A percentile compares a stretch with the other conserved stretches of the same genome.
Conservation (phyloP, 169 alveolate genomes). For the Cryptosporidium parvum region DNA sequence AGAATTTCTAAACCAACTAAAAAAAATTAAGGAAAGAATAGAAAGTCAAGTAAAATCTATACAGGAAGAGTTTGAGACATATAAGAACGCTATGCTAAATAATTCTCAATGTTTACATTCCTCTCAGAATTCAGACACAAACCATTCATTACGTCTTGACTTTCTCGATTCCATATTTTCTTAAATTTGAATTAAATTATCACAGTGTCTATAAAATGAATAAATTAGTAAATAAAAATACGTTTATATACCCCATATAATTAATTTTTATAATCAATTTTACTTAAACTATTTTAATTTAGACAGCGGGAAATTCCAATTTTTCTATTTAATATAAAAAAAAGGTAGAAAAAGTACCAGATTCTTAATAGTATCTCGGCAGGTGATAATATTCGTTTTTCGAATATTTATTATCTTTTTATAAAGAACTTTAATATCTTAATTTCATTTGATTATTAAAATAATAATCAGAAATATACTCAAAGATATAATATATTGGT, state of each 20-base stretch:
- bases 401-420: not conserved
- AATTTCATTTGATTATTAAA: too few species aligned
- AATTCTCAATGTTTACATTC: conserved; percentile 13
- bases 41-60: not conserved
- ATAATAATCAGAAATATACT: not conserved
- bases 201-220: too few species aligned
- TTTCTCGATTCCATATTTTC: not conserved
- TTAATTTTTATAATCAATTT: not conserved
- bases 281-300: not conserved
- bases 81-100: not conserved
- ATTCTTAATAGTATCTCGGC: conserved; percentile 2
- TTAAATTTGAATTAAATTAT: not conserved
- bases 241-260: too few species aligned
- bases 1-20: not conserved
- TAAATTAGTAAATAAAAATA: too few species aligned
- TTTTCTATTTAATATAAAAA: not conserved
- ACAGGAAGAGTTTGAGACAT: conserved; percentile 28
- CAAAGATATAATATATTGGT: not conserved
- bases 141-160: not conserved
- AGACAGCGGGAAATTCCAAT: conserved; percentile 3
- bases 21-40: not conserved
- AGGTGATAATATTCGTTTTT: not conserved
- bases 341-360: not conserved
- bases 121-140: conserved; percentile 2
- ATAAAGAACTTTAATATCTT: not conserved